Evolutionary conservation across 1,284 basidiomycete species (phyloP).

Genomic region (Pseudomicrostroma phylloplanum): DNA sequence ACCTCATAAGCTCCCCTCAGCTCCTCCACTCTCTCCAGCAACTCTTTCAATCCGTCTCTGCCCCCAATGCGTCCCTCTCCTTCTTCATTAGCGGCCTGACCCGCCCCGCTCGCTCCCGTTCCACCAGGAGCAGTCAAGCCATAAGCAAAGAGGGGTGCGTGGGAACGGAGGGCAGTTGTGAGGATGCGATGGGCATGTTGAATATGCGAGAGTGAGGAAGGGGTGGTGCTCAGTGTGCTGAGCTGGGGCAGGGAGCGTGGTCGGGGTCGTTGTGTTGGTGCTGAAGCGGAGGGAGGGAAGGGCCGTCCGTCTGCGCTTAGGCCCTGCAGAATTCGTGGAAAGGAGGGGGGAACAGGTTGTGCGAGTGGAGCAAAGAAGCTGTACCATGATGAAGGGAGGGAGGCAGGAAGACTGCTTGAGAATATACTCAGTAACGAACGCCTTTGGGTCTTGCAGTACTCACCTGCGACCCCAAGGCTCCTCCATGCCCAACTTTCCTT

Average conservation of each 20-base stretch:
- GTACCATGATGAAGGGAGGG: too few relatives aligned
- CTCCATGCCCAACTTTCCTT: background rate
- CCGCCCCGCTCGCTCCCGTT: too few relatives aligned
- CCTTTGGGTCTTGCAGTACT: too few relatives aligned
- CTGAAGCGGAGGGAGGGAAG: background rate
- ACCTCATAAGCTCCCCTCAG: constrained; percentile 5
- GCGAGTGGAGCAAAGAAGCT: background rate
- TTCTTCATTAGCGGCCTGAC: background rate
- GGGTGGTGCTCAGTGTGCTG: constrained; percentile 1
- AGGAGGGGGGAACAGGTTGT: background rate
- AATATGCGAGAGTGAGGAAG: constrained; percentile 5
- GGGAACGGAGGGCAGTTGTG: background rate
- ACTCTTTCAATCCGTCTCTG: background rate
- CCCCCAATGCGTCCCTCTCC: constrained; percentile 1
- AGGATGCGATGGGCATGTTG: background rate
- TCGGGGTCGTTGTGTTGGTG: background rate
- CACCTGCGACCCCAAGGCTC: constrained; percentile 1
- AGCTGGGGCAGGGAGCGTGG: background rate
- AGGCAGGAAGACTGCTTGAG: too few relatives aligned
- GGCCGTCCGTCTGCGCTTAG: background rate
- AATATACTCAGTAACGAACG: too few relatives aligned
- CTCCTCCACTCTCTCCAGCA: constrained; percentile 11
- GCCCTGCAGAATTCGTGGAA: background rate
- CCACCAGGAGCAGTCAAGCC: background rate
- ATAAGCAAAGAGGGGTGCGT: background rate